Conservation (phyloP, 805 yeast species). For the Zygotorulaspora sp. region DNA sequence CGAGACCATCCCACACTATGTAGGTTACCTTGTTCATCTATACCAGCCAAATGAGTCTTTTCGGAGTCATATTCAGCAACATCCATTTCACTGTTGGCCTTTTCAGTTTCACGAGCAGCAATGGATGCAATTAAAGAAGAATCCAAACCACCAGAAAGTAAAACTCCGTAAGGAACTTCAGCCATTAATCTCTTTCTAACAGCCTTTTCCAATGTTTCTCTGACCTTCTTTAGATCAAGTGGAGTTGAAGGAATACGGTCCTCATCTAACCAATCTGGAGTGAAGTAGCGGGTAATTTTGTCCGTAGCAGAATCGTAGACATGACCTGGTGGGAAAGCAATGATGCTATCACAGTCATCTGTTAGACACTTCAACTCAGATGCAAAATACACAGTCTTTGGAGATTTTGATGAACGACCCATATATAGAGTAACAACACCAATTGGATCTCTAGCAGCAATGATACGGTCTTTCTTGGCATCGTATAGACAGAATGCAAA, state of each 20-base stretch:
- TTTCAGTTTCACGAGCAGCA: constrained; percentile 92
- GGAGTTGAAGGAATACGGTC: constrained; percentile 66
- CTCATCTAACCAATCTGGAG: constrained; percentile 94
- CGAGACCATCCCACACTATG: constrained; percentile 72
- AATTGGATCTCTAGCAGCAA: constrained; percentile 98
- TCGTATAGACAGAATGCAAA: constrained; percentile 93
- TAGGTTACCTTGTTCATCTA: constrained; percentile 82
- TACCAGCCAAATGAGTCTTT: constrained; percentile 77
- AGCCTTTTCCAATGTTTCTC: constrained; percentile 83
- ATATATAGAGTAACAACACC: constrained; percentile 95
- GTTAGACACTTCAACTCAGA: constrained; percentile 90
- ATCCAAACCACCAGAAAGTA: constrained; percentile 95
- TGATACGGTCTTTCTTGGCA: constrained; percentile 72
- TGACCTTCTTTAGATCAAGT: constrained; percentile 65
- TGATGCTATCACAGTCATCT: constrained; percentile 90
- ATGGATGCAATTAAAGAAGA: constrained; percentile 94
- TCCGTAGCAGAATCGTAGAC: constrained; percentile 90
- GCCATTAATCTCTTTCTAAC: constrained; percentile 99
- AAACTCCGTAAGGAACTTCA: constrained; percentile 98
- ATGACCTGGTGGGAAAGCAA: constrained; percentile 98
- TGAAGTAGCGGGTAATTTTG: constrained; percentile 78
- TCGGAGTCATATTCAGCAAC: constrained; percentile 51
- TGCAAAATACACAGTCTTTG: constrained; percentile 82
- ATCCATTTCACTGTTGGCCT: constrained; percentile 46
- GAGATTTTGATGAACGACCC: constrained; percentile 70